phyloP scores from a whole-genome alignment of 139 green algal genomes.

The Pseudopediastrum boryanum region DNA sequence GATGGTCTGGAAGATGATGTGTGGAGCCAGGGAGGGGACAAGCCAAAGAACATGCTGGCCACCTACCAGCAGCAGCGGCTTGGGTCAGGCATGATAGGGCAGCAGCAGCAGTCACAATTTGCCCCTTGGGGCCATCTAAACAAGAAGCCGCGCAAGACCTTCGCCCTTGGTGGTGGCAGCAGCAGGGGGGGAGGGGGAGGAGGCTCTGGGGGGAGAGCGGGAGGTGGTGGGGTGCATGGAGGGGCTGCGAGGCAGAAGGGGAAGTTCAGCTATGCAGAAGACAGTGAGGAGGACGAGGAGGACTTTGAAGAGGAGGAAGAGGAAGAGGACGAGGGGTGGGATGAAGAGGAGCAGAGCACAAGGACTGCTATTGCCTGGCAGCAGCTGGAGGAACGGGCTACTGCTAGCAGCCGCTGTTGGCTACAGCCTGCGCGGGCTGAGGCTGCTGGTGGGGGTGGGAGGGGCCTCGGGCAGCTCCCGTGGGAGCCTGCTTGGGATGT shows the following conservation, averaged over 20 bases:
- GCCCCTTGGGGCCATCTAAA: not conserved
- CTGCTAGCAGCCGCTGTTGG: constrained; percentile 26
- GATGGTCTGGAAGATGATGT: no score
- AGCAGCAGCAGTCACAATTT: not conserved
- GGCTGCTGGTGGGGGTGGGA: not conserved
- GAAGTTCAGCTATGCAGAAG: not conserved
- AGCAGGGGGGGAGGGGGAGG: not conserved
- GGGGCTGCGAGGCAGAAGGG: not conserved
- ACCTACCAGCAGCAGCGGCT: no score
- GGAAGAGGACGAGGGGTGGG: constrained; percentile 9
- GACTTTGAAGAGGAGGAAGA: not conserved
- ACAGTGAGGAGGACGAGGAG: not conserved
- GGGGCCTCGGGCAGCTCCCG: constrained; percentile 14
- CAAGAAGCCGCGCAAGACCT: not conserved
- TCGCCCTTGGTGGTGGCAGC: not conserved
- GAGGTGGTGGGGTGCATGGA: not conserved
- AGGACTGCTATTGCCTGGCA: not conserved
- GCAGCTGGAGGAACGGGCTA: constrained; percentile 15
- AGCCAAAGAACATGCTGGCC: no score
- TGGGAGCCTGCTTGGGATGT: constrained; percentile 30
- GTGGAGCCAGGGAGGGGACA: no score
- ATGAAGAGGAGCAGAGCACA: not conserved
- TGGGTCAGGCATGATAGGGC: no score
- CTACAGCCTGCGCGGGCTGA: not conserved
- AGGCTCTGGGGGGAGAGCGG: not conserved